Conservation (phyloP, 352 stramenopile species). For the Phytophthora fragariaefolia region DNA sequence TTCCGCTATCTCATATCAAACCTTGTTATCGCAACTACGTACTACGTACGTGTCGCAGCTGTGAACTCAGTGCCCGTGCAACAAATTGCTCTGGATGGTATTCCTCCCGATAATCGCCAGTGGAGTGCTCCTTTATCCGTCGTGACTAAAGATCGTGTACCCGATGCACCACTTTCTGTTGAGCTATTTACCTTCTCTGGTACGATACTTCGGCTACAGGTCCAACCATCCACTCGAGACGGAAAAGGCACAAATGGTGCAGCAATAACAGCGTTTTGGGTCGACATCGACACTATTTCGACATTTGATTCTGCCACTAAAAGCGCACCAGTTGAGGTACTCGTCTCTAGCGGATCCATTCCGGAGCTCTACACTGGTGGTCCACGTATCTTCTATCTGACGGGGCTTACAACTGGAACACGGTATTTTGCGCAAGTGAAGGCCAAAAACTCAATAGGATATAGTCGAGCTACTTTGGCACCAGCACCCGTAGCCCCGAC, state of each 20-base stretch:
- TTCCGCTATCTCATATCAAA: constrained; percentile 81
- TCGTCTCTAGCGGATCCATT: constrained; percentile 30
- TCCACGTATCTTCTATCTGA: constrained; percentile 74
- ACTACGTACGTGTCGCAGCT: constrained; percentile 93
- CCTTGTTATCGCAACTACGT: constrained; percentile 72
- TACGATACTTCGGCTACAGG: constrained; percentile 76
- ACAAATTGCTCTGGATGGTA: constrained; percentile 77
- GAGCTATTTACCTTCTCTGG: constrained; percentile 63
- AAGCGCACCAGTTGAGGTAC: constrained; percentile 48
- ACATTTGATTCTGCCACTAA: constrained; percentile 77
- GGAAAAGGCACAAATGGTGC: constrained; percentile 54
- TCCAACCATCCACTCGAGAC: constrained; percentile 71
- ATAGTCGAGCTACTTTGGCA: constrained; percentile 67
- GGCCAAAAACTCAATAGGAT: constrained; percentile 70
- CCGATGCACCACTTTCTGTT: constrained; percentile 70
- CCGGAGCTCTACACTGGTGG: constrained; percentile 63
- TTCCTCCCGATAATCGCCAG: constrained; percentile 90
- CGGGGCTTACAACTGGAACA: constrained; percentile 68
- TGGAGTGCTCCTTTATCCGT: constrained; percentile 87
- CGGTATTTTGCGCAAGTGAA: constrained; percentile 91
- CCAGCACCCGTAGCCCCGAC: constrained; percentile 65
- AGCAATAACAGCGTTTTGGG: constrained; percentile 64
- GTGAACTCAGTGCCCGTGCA: constrained; percentile 91
- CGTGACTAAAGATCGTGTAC: constrained; percentile 84
- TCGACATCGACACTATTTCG: constrained; percentile 73